Conservation (phyloP, 1,139 yeast genomes). For the Blastobotrys proliferans region DNA sequence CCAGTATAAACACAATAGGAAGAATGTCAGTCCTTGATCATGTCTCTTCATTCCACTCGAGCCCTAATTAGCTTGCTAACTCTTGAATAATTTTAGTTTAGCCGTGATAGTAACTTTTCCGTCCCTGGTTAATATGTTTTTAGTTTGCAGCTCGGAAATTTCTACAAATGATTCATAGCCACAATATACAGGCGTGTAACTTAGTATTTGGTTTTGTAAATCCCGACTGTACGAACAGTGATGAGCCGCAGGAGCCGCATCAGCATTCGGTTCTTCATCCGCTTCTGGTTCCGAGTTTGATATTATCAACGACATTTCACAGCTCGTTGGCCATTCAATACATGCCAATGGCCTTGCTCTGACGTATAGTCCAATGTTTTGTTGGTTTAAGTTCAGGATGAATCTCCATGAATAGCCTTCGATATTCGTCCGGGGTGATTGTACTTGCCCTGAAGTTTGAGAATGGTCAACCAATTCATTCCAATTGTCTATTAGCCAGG, state of each 20-base stretch:
- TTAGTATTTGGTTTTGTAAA: conserved; percentile 8
- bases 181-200: conserved; percentile 4
- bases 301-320: conserved; percentile 4
- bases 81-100: conserved; percentile 3
- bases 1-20: too few relatives aligned
- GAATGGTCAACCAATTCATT: background rate
- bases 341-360: conserved; percentile 6
- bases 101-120: conserved; percentile 8
- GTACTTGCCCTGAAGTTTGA: background rate
- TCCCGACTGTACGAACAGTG: background rate
- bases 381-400: conserved; percentile 1
- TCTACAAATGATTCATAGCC: conserved; percentile 4
- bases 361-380: conserved; percentile 4
- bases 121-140: conserved; percentile 1
- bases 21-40: too few relatives aligned
- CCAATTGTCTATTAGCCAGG: conserved; percentile 12
- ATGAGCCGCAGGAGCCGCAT: background rate
- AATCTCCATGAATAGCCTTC: conserved; percentile 12
- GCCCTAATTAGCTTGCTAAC: too few relatives aligned
- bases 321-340: background rate
- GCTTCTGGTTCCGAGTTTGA: background rate
- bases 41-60: too few relatives aligned
- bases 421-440: conserved; percentile 2
- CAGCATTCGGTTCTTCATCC: too few relatives aligned
- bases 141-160: background rate